Base-by-base conservation (phyloP, 352 stramenopile species). In the Phytophthora vignae region DNA sequence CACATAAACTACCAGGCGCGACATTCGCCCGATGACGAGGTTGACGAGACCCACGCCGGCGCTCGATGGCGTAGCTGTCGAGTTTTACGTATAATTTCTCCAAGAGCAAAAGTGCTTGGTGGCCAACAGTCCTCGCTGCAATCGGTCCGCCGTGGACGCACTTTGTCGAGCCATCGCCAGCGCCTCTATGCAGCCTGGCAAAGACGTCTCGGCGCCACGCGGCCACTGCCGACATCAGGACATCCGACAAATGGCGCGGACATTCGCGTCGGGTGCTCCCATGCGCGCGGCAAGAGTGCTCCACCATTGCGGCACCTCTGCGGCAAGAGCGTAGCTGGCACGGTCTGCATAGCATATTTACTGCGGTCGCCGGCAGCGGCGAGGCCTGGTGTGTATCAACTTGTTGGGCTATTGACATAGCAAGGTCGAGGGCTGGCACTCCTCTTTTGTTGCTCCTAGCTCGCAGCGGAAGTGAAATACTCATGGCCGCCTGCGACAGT, bases 171-270 rank as follows among this genome's bases (percentile, higher is more conserved):
- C 44, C 7, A 46, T 6, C 17, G 36, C 36, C 59, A 54, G 52
- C 68, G 48, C 55, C 63, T 75, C 62, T 75, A 67, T 71, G 68
- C 55, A 60, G 55, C 68, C 46, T 53, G 58, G 58, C 59, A 69
- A 63, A 73, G 57, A 68, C 62, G 44, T 64, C 42, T 56, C 62
- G 49, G 15, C 12, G n/a, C 33, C 33, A 40, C 33, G 33, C 33
- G n/a, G n/a, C n/a, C n/a, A 53, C 3, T 1, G 64, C 31, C 49
- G 36, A 31, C 25, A 42, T 38, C 48, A 27, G 31, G n/a, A 53
- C 7, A 21, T 55, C 33, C 22, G 19, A 19, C 22, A 25, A 25
- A 25, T 25, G 22, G 22, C 22, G 22, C 22, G 22, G 22, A 25
- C 22, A 25, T 25, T 31, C 27, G 27, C 27, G 27, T 31, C 2